Evolutionary conservation across 2,329 filamentous ascomycete genomes (phyloP).

Genomic region (Pezicula neosporulosa): DNA sequence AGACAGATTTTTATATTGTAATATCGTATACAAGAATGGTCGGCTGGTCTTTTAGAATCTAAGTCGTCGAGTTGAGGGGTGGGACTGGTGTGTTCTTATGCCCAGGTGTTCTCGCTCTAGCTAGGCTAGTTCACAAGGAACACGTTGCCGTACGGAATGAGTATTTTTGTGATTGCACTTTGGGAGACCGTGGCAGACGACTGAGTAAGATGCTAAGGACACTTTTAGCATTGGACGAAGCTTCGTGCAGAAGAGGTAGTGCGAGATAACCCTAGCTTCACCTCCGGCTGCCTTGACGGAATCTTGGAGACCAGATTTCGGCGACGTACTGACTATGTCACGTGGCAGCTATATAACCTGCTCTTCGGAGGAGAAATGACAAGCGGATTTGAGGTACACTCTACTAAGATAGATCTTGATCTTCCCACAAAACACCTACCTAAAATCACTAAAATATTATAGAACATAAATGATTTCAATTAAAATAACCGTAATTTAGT

Average conservation of each 20-base stretch:
- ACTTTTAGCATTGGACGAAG: slow-evolving; percentile 17
- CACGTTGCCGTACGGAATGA: slow-evolving; percentile 21
- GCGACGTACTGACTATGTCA: not conserved
- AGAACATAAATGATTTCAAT: too few species aligned
- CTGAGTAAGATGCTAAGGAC: slow-evolving; percentile 2
- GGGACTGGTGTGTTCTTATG: slow-evolving; percentile 8
- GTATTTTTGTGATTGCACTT: too few species aligned
- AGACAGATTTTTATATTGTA: not conserved
- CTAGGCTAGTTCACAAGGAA: slow-evolving; percentile 16
- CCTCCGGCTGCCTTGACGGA: not conserved
- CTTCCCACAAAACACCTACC: too few species aligned
- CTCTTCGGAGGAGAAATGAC: too few species aligned
- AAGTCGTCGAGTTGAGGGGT: slow-evolving; percentile 6
- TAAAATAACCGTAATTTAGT: too few species aligned
- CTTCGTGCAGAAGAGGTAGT: not conserved
- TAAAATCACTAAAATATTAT: too few species aligned
- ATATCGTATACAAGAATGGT: slow-evolving; percentile 4
- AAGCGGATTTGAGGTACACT: too few species aligned
- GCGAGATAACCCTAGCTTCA: slow-evolving; percentile 10
- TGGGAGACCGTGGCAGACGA: too few species aligned
- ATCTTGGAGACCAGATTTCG: not conserved
- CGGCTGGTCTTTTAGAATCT: slow-evolving; percentile 7
- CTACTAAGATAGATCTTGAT: too few species aligned
- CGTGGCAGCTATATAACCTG: too few species aligned
- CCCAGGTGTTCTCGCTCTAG: slow-evolving; percentile 3